A percentile compares a stretch with the other conserved stretches of the same genome.
Evolutionary conservation across 495 filamentous ascomycete genomes (phyloP).

Genomic region (Penicillium goetzii): DNA sequence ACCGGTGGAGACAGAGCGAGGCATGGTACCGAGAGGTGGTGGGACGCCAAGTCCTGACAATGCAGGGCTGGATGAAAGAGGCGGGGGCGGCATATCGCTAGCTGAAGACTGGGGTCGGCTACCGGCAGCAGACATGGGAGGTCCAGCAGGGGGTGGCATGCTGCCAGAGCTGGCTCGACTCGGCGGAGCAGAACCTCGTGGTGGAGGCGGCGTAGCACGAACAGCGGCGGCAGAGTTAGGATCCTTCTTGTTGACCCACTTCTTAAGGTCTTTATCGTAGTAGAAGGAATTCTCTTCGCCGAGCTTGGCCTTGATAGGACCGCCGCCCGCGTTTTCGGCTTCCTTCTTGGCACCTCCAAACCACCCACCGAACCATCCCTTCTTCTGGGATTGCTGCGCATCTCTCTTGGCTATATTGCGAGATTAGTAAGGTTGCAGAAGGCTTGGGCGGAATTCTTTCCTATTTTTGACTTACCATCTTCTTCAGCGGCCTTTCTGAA

Average conservation of each 20-base stretch:
- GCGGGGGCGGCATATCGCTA: slow-evolving; percentile 34
- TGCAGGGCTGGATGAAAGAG: slow-evolving; percentile 46
- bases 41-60: slow-evolving; percentile 39
- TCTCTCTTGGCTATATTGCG: slow-evolving; percentile 45
- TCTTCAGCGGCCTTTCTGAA: slow-evolving; percentile 84
- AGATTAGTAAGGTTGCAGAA: slow-evolving; percentile 25
- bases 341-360: slow-evolving; percentile 75
- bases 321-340: slow-evolving; percentile 54
- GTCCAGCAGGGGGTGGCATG: slow-evolving; percentile 39
- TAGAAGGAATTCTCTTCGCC: slow-evolving; percentile 93
- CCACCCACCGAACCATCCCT: slow-evolving; percentile 88
- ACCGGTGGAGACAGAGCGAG: slow-evolving; percentile 45
- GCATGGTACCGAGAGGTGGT: slow-evolving; percentile 30
- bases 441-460: not conserved
- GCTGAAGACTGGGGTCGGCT: slow-evolving; percentile 48
- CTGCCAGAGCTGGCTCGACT: slow-evolving; percentile 46
- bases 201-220: slow-evolving; percentile 57
- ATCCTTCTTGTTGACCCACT: slow-evolving; percentile 98
- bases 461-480: slow-evolving; percentile 59
- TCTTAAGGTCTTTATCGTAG: slow-evolving; percentile 91
- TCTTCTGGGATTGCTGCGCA: slow-evolving; percentile 55
- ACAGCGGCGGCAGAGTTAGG: slow-evolving; percentile 50
- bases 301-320: slow-evolving; percentile 90
- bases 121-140: slow-evolving; percentile 38
- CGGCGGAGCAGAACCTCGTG: slow-evolving; percentile 49